phyloP scores from a whole-genome alignment of 2,329 filamentous ascomycete species.

The Aspergillus pseudoviridinutans region DNA sequence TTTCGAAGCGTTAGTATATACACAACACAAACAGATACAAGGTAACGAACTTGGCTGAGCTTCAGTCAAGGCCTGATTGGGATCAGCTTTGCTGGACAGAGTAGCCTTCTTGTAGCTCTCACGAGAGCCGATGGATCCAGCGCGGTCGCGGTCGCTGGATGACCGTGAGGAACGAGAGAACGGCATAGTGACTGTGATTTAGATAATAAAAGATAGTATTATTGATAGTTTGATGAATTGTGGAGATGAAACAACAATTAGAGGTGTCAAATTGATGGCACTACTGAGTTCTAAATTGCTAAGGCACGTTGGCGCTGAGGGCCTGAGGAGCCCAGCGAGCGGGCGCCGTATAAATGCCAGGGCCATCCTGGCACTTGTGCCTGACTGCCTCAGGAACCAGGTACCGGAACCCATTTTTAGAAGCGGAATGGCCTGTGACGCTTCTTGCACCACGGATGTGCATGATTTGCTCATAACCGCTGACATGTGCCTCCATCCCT shows the following conservation, averaged over 20 bases:
- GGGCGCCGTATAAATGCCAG: background rate
- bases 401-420: background rate
- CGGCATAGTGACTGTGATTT: conserved; percentile 12
- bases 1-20: background rate
- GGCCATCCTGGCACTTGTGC: background rate
- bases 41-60: conserved; percentile 70
- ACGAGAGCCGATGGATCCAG: conserved; percentile 21
- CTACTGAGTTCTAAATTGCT: background rate
- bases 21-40: background rate
- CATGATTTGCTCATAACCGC: background rate
- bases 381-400: background rate
- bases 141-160: conserved; percentile 22
- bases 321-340: background rate
- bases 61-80: conserved; percentile 77
- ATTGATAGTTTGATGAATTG: background rate
- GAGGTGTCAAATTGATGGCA: background rate
- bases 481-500: background rate
- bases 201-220: background rate
- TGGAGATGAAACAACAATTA: background rate
- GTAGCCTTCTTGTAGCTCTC: conserved; percentile 20
- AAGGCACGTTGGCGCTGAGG: background rate
- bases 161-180: conserved; percentile 14
- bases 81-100: conserved; percentile 76
- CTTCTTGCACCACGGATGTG: background rate
- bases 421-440: background rate